phyloP scores from a whole-genome alignment of 257 asterid genomes.

The Solanum pimpinellifolium region DNA sequence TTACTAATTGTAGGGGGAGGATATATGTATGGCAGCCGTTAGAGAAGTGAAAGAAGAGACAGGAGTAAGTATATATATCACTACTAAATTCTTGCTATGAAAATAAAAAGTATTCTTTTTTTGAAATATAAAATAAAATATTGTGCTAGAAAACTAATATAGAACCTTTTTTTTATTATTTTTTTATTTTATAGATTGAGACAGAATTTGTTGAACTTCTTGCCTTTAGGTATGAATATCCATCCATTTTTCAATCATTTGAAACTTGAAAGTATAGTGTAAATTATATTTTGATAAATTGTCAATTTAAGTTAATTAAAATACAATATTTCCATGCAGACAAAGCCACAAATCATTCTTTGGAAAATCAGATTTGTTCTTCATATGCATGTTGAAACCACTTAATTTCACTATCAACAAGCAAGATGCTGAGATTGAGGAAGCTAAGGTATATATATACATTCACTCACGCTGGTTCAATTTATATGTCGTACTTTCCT shows the following conservation, averaged over 20 bases:
- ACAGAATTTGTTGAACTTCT: conserved; percentile 63
- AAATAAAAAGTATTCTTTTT: too few species aligned
- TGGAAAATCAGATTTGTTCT: conserved; percentile 78
- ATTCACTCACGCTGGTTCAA: not conserved
- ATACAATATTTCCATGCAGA: conserved; percentile 15
- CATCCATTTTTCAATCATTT: not conserved
- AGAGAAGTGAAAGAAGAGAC: conserved; percentile 97
- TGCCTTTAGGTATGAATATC: conserved; percentile 52
- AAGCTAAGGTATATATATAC: conserved; percentile 54
- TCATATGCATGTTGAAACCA: conserved; percentile 78
- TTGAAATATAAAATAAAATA: not conserved
- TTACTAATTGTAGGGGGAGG: conserved; percentile 52
- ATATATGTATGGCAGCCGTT: conserved; percentile 73
- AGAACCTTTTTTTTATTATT: too few species aligned
- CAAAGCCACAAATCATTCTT: conserved; percentile 82
- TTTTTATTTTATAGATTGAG: conserved; percentile 39
- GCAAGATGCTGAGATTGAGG: conserved; percentile 87
- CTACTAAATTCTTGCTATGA: not conserved
- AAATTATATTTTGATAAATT: not conserved
- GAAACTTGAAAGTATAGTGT: not conserved
- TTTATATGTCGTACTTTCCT: not conserved
- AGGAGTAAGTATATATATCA: conserved; percentile 44
- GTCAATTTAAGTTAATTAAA: not conserved
- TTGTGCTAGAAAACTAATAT: not conserved
- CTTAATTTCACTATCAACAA: conserved; percentile 52